phyloP scores from a whole-genome alignment of 2,329 filamentous ascomycete species.

The Rhinocladiella similis region DNA sequence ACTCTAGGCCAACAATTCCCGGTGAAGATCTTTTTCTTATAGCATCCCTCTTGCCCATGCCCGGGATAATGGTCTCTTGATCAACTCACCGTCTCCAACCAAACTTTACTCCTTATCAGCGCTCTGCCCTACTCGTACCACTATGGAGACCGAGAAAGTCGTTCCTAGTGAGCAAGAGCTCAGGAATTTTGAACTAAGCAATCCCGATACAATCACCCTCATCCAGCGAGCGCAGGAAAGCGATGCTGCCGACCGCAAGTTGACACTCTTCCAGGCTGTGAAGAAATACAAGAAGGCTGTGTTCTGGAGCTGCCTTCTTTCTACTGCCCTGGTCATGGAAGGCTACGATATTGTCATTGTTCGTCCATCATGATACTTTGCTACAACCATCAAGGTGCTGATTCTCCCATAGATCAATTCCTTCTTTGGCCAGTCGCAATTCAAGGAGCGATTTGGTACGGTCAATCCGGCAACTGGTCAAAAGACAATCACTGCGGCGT shows the following conservation, averaged over 20 bases:
- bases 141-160: slow-evolving; percentile 12
- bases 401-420: slow-evolving; percentile 10
- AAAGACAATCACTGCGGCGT: slow-evolving; percentile 31
- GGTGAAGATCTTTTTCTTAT: too few species aligned
- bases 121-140: background rate
- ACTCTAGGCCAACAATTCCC: too few species aligned
- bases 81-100: too few species aligned
- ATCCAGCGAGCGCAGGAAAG: slow-evolving; percentile 19
- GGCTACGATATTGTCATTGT: slow-evolving; percentile 31
- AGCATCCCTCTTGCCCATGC: too few species aligned
- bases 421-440: slow-evolving; percentile 29
- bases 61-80: too few species aligned
- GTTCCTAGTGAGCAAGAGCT: slow-evolving; percentile 4
- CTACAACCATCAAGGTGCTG: too few species aligned
- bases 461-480: slow-evolving; percentile 21
- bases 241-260: slow-evolving; percentile 25
- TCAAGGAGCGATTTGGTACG: slow-evolving; percentile 33
- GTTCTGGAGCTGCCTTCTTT: slow-evolving; percentile 30
- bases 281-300: slow-evolving; percentile 31
- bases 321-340: slow-evolving; percentile 31
- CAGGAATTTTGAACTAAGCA: background rate
- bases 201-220: slow-evolving; percentile 8
- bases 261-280: slow-evolving; percentile 27
- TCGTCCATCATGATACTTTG: slow-evolving; percentile 8
- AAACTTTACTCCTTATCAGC: background rate